Evolutionary conservation across 1,139 yeast genomes (phyloP), one percentile per base, ranked within the genome.

Genomic region (Yarrowia galli): DNA sequence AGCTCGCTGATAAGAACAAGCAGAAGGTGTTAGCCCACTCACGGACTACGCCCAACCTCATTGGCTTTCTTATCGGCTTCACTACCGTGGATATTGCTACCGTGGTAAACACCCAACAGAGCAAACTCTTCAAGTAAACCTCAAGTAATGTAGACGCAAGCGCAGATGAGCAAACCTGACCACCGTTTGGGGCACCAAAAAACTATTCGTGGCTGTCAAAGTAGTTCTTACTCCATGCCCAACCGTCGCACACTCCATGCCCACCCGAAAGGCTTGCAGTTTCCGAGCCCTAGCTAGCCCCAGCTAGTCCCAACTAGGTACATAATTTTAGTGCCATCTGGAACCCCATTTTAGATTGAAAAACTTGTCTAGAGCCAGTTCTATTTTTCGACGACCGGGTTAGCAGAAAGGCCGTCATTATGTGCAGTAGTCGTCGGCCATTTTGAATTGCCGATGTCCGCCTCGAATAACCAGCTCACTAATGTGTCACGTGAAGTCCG

Each of bases 361-460:
- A 43, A 43, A 20, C 10, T 12, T 22, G 45, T 25, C 25, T 43
- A 10, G 16, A 7, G 16, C 48, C n/a, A 20, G 22, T n/a, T n/a
- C n/a, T n/a, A n/a, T n/a, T n/a, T n/a, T n/a, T n/a, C 8, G 28
- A 12, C 48, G 25, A 20, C 22, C 32, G 49, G 12, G 32, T 23
- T 45, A 45, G 20, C 2, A 32, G 16, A 23, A 45, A 45, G 16
- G 49, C 49, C 49, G 35, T 15, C 32, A 20, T 23, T 23, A 23
- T 32, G 15, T 16, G 49, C 35, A 45, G 49, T 45, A 45, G 49
- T 45, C 12, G 25, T 15, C 49, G 49, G 49, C 32, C 35, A 23
- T 13, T 22, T 8, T 4, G 2, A 15, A 23, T 3, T 15, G 12
- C 49, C 49, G 49, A 45, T 2, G 13, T 45, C 49, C 49, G 49